Percentiles rank a stretch among this genome's conserved stretches.
phyloP scores from a whole-genome alignment of 2,329 filamentous ascomycete species.

The Pleomassaria siparia region DNA sequence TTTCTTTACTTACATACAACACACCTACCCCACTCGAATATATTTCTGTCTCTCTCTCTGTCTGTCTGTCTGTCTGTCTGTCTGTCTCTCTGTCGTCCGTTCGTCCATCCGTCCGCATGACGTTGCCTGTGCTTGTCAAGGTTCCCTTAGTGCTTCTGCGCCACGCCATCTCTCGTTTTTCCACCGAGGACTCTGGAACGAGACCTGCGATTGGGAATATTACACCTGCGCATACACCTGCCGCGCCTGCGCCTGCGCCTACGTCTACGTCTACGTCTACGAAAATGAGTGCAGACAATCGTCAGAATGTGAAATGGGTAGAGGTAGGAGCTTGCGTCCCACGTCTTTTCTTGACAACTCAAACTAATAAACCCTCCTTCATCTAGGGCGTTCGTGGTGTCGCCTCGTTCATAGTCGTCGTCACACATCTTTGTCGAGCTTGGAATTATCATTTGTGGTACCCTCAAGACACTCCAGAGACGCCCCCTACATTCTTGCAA shows the following conservation, averaged over 20 bases:
- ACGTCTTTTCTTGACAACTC: slow-evolving; percentile 2
- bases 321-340: slow-evolving; percentile 33
- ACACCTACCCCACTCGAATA: too few species aligned
- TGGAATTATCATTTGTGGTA: slow-evolving; percentile 57
- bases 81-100: slow-evolving; percentile 8
- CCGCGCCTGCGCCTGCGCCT: too few species aligned
- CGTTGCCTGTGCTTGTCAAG: slow-evolving; percentile 21
- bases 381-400: slow-evolving; percentile 54
- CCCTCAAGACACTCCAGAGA: slow-evolving; percentile 47
- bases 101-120: slow-evolving; percentile 22
- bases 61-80: too few species aligned
- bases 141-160: slow-evolving; percentile 22
- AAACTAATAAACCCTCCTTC: too few species aligned
- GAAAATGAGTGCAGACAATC: slow-evolving; percentile 32
- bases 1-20: too few species aligned
- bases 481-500: slow-evolving; percentile 51
- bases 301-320: slow-evolving; percentile 45
- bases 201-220: slow-evolving; percentile 7
- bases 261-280: slow-evolving; percentile 11
- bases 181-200: slow-evolving; percentile 7
- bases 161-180: slow-evolving; percentile 18
- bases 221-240: too few species aligned
- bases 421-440: slow-evolving; percentile 55
- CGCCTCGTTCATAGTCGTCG: slow-evolving; percentile 56
- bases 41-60: too few species aligned